phyloP scores from a whole-genome alignment of 208 protist species.

The Crithidia brevicula region DNA sequence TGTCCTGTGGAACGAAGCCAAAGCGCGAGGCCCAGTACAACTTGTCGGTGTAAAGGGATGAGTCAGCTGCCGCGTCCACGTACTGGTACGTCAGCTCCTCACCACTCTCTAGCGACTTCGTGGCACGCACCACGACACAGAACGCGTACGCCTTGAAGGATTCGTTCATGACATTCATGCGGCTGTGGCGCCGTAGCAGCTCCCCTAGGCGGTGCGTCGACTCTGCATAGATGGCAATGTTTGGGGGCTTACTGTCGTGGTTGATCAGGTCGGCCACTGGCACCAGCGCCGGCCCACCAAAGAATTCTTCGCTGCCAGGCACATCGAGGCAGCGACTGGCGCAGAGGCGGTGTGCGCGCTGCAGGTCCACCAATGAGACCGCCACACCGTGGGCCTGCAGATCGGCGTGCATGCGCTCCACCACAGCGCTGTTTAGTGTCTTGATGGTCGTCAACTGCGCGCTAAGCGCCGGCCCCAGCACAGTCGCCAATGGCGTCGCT shows the following conservation, averaged over 20 bases:
- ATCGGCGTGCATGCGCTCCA: slow-evolving; percentile 28
- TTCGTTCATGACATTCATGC: slow-evolving; percentile 27
- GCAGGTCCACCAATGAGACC: slow-evolving; percentile 37
- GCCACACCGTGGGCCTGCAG: slow-evolving; percentile 18
- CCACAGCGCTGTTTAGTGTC: slow-evolving; percentile 31
- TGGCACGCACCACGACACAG: slow-evolving; percentile 56
- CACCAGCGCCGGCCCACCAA: slow-evolving; percentile 78
- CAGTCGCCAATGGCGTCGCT: slow-evolving; percentile 7
- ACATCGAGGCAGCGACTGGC: slow-evolving; percentile 79
- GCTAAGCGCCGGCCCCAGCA: slow-evolving; percentile 24
- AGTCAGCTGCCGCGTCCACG: slow-evolving; percentile 41
- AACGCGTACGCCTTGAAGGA: slow-evolving; percentile 33
- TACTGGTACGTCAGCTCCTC: slow-evolving; percentile 75
- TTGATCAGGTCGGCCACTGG: slow-evolving; percentile 84
- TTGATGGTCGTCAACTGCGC: slow-evolving; percentile 38
- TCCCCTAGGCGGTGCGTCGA: slow-evolving; percentile 15
- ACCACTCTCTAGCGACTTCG: slow-evolving; percentile 31
- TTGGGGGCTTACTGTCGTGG: slow-evolving; percentile 49
- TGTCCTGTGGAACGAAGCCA: slow-evolving; percentile 42
- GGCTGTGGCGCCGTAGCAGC: slow-evolving; percentile 27
- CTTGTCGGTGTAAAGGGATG: slow-evolving; percentile 35
- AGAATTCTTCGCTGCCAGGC: slow-evolving; percentile 51
- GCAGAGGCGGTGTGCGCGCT: slow-evolving; percentile 54
- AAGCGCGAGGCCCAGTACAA: slow-evolving; percentile 81
- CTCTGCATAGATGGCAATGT: slow-evolving; percentile 48